Base-by-base conservation (phyloP, 2,329 filamentous ascomycete species). In the Graphiopsis chlorocephala region DNA sequence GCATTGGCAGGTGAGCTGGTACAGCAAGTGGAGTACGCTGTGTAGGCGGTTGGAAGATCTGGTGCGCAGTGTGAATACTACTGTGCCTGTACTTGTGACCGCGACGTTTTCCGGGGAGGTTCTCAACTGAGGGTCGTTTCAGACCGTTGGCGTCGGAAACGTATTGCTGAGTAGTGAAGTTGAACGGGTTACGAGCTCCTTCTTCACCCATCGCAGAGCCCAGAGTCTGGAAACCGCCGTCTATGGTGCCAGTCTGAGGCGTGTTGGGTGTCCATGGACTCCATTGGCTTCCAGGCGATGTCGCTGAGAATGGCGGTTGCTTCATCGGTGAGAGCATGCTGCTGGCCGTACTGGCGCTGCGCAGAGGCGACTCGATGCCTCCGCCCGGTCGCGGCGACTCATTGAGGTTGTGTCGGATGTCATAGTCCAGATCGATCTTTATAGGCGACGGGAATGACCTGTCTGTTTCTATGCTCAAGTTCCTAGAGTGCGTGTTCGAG, bases 71-170 rank as follows among this genome's bases (percentile, higher is more conserved):
- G 63, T 76, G 74, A 64, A 99, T 90, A 76, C 92, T 96, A 76
- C 91, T 96, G 81, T 98, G 94, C 76, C 97, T 97, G 84, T 99
- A 99, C 77, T 95, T 93, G 81, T 99, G 95, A 68, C 95, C 95
- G 67, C 94, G 90, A 69, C 95, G 88, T 78, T 97, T 92, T 68
- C 93, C 93, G 31, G 63, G 63, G 1, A 64, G 63, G 28, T 64
- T 64, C n/a, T 64, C 63, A 10, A 26, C 20, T 6, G 63, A 64
- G 26, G 63, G 55, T 17, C 56, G 56, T 31, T 52, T 58, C 38
- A 64, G 28, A 11, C 55, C 50, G n/a, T 57, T 56, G 53, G 35
- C 61, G 66, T 17, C 69, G 76, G 8, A 78, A 62, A 75, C 76
- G 69, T 83, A 83, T 67, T 78, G 74, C 58, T 79, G 75, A 0